A percentile compares a stretch with the other conserved stretches of the same genome.
phyloP scores from a whole-genome alignment of 495 filamentous ascomycete species.

The Terfezia claveryi region DNA sequence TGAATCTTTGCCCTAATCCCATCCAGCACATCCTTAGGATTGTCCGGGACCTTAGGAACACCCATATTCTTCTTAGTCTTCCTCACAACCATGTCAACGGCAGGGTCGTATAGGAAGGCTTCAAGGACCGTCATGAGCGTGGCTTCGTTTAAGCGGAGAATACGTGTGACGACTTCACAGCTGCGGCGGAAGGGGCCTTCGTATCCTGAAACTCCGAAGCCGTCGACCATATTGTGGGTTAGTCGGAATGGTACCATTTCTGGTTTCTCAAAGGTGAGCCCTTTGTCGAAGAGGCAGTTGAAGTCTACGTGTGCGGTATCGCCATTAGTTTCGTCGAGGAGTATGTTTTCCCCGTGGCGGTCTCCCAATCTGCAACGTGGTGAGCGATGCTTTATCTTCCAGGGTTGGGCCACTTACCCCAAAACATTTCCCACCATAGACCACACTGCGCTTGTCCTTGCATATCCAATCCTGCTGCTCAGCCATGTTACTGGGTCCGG shows the following conservation, averaged over 20 bases:
- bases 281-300: conserved; percentile 99
- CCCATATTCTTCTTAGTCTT: conserved; percentile 30
- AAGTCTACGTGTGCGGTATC: conserved; percentile 96
- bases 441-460: conserved; percentile 87
- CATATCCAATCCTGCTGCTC: conserved; percentile 69
- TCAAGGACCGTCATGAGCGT: conserved; percentile 92
- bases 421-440: conserved; percentile 91
- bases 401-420: conserved; percentile 27
- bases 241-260: conserved; percentile 94
- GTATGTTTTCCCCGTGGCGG: conserved; percentile 93
- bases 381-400: not conserved
- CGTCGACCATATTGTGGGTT: conserved; percentile 94
- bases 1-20: conserved; percentile 68
- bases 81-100: conserved; percentile 72
- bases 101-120: conserved; percentile 90
- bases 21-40: conserved; percentile 75
- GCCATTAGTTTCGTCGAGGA: conserved; percentile 83
- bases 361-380: conserved; percentile 45
- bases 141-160: conserved; percentile 80
- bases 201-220: conserved; percentile 80
- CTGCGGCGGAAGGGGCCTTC: conserved; percentile 81
- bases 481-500: conserved; percentile 86
- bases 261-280: conserved; percentile 81
- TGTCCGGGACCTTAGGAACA: conserved; percentile 44
- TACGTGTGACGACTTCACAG: conserved; percentile 62